These are phyloP conservation scores for Mortierella alpina DNA, from an alignment of 192 early-diverging fungal genomes.

Conservation along the genomic window DNA sequence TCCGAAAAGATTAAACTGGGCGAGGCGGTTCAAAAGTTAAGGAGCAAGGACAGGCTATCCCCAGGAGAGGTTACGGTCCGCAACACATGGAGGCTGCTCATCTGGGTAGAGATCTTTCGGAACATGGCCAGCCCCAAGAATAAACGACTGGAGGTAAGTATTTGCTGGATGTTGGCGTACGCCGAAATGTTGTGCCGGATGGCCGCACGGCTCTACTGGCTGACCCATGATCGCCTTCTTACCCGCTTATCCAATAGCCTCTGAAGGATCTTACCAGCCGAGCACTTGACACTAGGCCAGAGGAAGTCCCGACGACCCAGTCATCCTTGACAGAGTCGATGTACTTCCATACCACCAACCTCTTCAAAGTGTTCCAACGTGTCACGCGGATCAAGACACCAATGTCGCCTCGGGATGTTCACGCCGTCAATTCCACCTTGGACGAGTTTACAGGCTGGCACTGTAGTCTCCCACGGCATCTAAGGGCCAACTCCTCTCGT, in stretches of 20 bases:
- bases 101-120: constrained; percentile 17
- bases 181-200: too few species aligned
- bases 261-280: constrained; percentile 16
- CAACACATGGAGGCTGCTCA: constrained; percentile 30
- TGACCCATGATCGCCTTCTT: neutral
- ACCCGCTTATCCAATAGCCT: neutral
- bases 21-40: constrained; percentile 14
- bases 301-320: constrained; percentile 13
- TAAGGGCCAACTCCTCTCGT: constrained; percentile 4
- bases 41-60: constrained; percentile 4
- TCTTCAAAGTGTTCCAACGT: constrained; percentile 36
- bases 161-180: neutral
- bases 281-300: constrained; percentile 15
- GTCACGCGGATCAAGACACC: constrained; percentile 31
- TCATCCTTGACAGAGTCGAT: neutral
- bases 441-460: constrained; percentile 22
- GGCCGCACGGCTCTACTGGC: neutral
- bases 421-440: constrained; percentile 26
- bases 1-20: constrained; percentile 23
- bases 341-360: constrained; percentile 13
- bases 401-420: constrained; percentile 19
- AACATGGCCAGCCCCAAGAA: constrained; percentile 11
- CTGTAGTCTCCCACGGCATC: constrained; percentile 15
- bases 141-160: constrained; percentile 20
- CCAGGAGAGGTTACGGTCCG: constrained; percentile 22